Evolutionary conservation across 768 basidiomycete genomes (phyloP), one percentile per base, ranked within the genome.

Genomic region (Suillus sp.): DNA sequence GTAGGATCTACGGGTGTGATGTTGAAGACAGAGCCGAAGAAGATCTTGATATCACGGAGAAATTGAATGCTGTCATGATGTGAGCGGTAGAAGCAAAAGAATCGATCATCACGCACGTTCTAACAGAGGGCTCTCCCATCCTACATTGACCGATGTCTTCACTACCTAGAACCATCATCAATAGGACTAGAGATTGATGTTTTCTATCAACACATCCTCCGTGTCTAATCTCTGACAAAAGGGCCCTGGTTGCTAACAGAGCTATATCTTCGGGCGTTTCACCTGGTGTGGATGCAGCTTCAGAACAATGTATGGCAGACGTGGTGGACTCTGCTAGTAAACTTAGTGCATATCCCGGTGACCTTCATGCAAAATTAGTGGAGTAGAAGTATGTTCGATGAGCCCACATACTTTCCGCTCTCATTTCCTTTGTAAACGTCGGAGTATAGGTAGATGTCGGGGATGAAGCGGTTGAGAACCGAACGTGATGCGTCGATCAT

Each of bases 381-480:
- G 59, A 18, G 54, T 14, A 25, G 38, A 34, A n/a, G 56, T 42
- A 40, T 45, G 43, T n/a, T 60, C 9, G 59, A 40, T 14, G 34
- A 16, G 43, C 14, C 30, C 0, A 78, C 95, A 65, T 68, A 96
- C 96, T 95, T 98, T 75, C 96, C 96, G 67, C 94, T 95, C 65
- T 99, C 97, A 20, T 93, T 92, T 8, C 96, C 96, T 74, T 97
- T 96, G 78, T 97, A 99, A 27, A 98, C 95, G 67, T 99, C 97
- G 4, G 97, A 96, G 74, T 98, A 96, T 43, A 99, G 86, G 77
- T 99, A 98, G 34, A 98, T 95, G 73, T 99, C 97, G 42, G 97
- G 96, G 63, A 99, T 97, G 74, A 92, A 97, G 4, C 95, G 91
- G 74, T 98, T 99, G 50, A 99, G 81, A 27, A 99, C 83, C 2